These are phyloP conservation scores for Talaromyces sp. DNA, from an alignment of 2,329 filamentous ascomycete genomes.

Conservation along the genomic window DNA sequence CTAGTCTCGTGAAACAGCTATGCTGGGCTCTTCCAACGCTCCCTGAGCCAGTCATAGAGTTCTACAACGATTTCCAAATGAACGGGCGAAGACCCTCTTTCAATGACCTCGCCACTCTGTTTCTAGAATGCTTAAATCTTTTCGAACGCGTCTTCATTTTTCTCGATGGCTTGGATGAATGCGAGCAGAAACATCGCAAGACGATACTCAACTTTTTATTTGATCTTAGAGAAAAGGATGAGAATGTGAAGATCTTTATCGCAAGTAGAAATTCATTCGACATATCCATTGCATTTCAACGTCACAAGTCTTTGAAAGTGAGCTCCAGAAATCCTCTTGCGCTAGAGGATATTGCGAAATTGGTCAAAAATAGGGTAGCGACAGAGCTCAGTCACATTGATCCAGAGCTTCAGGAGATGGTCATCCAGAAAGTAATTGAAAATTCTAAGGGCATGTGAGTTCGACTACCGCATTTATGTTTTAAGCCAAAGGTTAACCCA, in stretches of 20 bases:
- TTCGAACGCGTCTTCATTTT: conserved; percentile 11
- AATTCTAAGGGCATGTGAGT: conserved; percentile 6
- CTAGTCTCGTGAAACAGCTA: conserved; percentile 17
- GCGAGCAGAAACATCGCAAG: conserved; percentile 10
- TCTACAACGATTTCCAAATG: background rate
- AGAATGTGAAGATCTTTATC: conserved; percentile 13
- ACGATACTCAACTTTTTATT: background rate
- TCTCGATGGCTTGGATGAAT: conserved; percentile 18
- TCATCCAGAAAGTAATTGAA: conserved; percentile 11
- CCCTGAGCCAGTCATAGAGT: conserved; percentile 1
- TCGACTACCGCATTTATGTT: no score
- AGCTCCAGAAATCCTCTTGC: background rate
- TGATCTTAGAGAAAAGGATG: background rate
- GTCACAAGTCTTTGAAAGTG: background rate
- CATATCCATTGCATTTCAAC: background rate
- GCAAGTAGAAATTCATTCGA: conserved; percentile 14
- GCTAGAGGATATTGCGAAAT: conserved; percentile 8
- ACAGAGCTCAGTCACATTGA: conserved; percentile 13
- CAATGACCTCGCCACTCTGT: conserved; percentile 6
- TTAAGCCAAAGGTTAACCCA: background rate
- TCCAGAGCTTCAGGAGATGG: background rate
- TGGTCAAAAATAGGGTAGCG: conserved; percentile 12
- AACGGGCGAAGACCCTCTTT: conserved; percentile 10
- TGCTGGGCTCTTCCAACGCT: conserved; percentile 10
- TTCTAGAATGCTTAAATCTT: conserved; percentile 4